phyloP scores from a whole-genome alignment of 2,329 filamentous ascomycete species.

The Cercospora brassicicola region DNA sequence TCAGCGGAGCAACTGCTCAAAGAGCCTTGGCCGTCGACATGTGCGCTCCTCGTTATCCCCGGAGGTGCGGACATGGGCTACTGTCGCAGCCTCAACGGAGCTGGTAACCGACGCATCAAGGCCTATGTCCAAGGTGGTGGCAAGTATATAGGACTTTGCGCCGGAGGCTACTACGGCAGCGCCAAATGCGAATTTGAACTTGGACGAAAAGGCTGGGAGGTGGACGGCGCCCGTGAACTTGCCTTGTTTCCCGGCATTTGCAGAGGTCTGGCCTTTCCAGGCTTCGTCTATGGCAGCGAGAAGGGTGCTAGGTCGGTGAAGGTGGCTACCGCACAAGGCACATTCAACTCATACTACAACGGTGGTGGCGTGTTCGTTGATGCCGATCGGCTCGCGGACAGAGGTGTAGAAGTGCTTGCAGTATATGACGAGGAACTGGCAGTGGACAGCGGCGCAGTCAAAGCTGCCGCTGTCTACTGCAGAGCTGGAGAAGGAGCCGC shows the following conservation, averaged over 20 bases:
- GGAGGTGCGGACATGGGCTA: constrained; percentile 94
- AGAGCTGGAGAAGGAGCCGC: constrained; percentile 77
- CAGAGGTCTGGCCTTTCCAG: constrained; percentile 80
- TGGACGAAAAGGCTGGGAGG: constrained; percentile 75
- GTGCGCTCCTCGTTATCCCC: constrained; percentile 85
- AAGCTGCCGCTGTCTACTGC: constrained; percentile 80
- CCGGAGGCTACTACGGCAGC: constrained; percentile 88
- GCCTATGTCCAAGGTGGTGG: constrained; percentile 86
- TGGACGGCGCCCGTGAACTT: constrained; percentile 80
- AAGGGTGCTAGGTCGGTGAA: constrained; percentile 72
- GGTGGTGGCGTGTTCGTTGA: constrained; percentile 92
- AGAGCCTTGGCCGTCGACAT: constrained; percentile 86
- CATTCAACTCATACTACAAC: constrained; percentile 83
- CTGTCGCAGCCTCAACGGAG: constrained; percentile 81
- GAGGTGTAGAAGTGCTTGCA: constrained; percentile 77
- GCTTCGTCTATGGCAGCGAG: constrained; percentile 90
- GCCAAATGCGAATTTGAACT: constrained; percentile 87
- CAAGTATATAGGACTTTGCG: constrained; percentile 85
- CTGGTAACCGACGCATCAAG: constrained; percentile 78
- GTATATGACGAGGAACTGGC: constrained; percentile 72
- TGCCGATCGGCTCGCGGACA: constrained; percentile 60
- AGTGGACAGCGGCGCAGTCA: constrained; percentile 71
- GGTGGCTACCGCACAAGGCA: constrained; percentile 63
- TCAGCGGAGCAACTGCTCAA: constrained; percentile 76
- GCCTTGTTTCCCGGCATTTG: constrained; percentile 85